Evolutionary conservation across 192 early-diverging fungal genomes (phyloP).

Genomic region (Entophlyctis helioformis): DNA sequence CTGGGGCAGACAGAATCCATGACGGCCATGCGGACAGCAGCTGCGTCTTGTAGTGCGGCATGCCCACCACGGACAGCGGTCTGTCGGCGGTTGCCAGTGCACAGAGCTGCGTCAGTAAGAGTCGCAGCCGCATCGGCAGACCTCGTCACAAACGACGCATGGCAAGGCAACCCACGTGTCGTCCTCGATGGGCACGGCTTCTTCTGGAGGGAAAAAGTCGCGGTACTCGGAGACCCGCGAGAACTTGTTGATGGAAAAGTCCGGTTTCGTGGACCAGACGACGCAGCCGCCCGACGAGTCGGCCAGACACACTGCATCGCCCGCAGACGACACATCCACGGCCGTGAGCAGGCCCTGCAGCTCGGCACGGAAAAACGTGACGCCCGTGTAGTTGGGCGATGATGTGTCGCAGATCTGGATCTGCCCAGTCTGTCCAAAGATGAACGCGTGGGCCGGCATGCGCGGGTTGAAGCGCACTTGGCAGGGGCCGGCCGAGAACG

Average conservation of each 20-base stretch:
- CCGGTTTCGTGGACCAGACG: too few species aligned
- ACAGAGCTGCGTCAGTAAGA: constrained; percentile 1
- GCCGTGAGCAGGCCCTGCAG: too few species aligned
- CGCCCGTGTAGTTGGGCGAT: constrained; percentile 16
- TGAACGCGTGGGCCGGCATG: constrained; percentile 48
- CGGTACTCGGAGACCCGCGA: too few species aligned
- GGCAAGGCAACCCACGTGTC: constrained; percentile 20
- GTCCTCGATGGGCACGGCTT: constrained; percentile 36
- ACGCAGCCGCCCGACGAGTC: too few species aligned
- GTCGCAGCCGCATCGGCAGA: neutral
- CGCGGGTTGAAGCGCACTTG: constrained; percentile 65
- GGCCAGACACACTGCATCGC: constrained; percentile 1
- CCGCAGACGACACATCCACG: constrained; percentile 17
- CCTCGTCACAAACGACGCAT: neutral
- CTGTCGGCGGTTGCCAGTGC: constrained; percentile 1
- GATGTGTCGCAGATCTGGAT: constrained; percentile 58
- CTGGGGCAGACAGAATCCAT: constrained; percentile 53
- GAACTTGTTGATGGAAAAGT: too few species aligned
- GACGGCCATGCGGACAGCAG: constrained; percentile 70
- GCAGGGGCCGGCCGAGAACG: constrained; percentile 54
- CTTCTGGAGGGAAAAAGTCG: constrained; percentile 10
- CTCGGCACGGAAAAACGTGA: too few species aligned
- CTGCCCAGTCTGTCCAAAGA: constrained; percentile 53
- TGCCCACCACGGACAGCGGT: constrained; percentile 62
- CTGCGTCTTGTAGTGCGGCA: constrained; percentile 69